These are phyloP conservation scores for Blastobotrys robertii DNA, from an alignment of 805 yeast genomes.

Conservation along the genomic window DNA sequence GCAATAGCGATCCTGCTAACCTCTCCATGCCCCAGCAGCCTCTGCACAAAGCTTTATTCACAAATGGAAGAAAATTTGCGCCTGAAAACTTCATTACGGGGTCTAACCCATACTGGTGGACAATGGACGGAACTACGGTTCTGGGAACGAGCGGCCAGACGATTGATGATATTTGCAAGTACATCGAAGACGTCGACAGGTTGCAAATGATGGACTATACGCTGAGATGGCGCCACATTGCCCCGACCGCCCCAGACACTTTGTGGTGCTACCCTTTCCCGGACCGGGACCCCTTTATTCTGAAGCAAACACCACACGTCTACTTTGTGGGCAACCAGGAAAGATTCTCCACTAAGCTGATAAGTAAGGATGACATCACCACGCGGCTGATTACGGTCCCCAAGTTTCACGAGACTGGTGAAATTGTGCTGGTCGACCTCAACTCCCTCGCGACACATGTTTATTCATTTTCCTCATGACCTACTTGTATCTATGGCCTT, in stretches of 20 bases:
- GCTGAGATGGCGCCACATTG: conserved; percentile 72
- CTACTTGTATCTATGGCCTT: conserved; percentile 11
- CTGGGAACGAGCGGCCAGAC: conserved; percentile 83
- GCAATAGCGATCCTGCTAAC: conserved; percentile 78
- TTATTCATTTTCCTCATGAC: background rate
- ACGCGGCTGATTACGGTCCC: conserved; percentile 64
- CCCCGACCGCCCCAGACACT: conserved; percentile 96
- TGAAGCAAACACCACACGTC: conserved; percentile 69
- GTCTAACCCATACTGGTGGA: conserved; percentile 64
- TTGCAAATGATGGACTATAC: conserved; percentile 55
- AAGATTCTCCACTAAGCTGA: conserved; percentile 34
- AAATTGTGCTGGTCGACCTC: conserved; percentile 52
- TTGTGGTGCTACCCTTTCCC: conserved; percentile 79
- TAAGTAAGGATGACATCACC: conserved; percentile 27
- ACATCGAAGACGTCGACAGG: conserved; percentile 39
- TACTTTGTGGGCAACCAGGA: conserved; percentile 83
- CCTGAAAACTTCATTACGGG: conserved; percentile 32
- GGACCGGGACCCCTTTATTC: conserved; percentile 71
- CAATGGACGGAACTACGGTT: conserved; percentile 44
- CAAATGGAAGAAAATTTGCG: conserved; percentile 34
- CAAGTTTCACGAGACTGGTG: conserved; percentile 52
- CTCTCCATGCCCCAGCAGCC: conserved; percentile 82
- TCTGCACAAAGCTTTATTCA: conserved; percentile 67
- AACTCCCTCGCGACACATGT: conserved; percentile 33
- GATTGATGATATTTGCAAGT: conserved; percentile 65